Evolutionary conservation across 768 basidiomycete genomes (phyloP).

Genomic region (Termitomyces bulborhizus): DNA sequence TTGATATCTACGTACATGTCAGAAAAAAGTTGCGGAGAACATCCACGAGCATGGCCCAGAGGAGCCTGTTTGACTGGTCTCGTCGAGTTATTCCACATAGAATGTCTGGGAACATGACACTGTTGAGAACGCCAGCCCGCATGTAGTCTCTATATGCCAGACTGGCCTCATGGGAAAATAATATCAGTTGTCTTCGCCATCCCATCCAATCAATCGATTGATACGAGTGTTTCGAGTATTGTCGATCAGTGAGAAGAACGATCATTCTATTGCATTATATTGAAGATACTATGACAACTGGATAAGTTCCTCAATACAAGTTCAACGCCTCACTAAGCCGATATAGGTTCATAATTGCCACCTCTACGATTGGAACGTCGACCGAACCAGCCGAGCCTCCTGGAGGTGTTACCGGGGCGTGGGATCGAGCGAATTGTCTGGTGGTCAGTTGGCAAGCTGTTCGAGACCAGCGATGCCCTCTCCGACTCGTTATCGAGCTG

Average conservation of each 20-base stretch:
- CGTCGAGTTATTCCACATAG: too few species aligned
- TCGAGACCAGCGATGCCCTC: constrained; percentile 47
- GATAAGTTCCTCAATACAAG: constrained; percentile 1
- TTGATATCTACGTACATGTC: too few species aligned
- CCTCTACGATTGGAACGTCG: constrained; percentile 37
- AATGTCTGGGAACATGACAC: too few species aligned
- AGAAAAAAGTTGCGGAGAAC: too few species aligned
- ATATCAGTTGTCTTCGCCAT: too few species aligned
- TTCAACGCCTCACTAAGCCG: constrained; percentile 5
- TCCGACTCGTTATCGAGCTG: constrained; percentile 60
- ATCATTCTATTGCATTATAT: constrained; percentile 1
- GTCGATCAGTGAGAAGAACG: background rate
- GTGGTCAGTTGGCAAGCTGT: constrained; percentile 28
- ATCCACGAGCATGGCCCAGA: too few species aligned
- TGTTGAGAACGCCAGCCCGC: too few species aligned
- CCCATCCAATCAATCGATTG: background rate
- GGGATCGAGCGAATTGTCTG: constrained; percentile 24
- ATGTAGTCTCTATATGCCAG: too few species aligned
- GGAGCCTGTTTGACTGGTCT: too few species aligned
- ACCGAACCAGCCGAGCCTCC: constrained; percentile 39
- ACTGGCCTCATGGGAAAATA: background rate
- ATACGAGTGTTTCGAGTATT: background rate
- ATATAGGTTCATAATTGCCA: constrained; percentile 23
- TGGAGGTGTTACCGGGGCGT: constrained; percentile 15
- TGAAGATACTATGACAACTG: background rate